Evolutionary conservation across 2,329 filamentous ascomycete genomes (phyloP).

Genomic region (Hypomyces rosellus): DNA sequence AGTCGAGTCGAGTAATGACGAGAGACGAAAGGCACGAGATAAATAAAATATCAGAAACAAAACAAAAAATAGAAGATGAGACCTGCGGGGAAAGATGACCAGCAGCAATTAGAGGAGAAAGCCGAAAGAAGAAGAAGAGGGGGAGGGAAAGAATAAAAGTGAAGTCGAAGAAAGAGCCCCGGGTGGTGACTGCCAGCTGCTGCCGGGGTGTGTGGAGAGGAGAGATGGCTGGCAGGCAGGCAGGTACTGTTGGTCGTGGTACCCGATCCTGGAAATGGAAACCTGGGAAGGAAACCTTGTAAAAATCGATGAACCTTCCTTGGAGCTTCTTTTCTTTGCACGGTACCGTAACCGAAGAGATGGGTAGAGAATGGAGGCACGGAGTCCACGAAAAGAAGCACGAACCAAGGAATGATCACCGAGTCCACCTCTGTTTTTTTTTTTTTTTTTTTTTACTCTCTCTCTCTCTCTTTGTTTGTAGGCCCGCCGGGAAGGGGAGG

Average conservation of each 20-base stretch:
- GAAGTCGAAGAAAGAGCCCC: neutral
- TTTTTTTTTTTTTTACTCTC: neutral
- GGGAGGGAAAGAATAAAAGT: neutral
- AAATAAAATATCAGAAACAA: neutral
- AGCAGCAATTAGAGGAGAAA: slow-evolving; percentile 7
- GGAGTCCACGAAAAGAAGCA: neutral
- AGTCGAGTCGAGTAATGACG: neutral
- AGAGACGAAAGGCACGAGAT: neutral
- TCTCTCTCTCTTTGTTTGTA: neutral
- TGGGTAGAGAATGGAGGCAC: neutral
- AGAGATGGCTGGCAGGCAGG: too few relatives aligned
- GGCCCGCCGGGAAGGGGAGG: neutral
- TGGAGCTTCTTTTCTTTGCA: too few relatives aligned
- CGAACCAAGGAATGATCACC: neutral
- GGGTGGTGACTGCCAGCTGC: neutral
- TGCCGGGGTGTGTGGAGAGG: too few relatives aligned
- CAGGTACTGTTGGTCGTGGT: too few relatives aligned
- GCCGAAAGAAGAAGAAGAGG: neutral
- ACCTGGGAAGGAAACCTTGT: too few relatives aligned
- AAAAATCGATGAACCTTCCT: too few relatives aligned
- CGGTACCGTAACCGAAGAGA: neutral
- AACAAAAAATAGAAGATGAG: slow-evolving; percentile 1
- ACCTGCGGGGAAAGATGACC: slow-evolving; percentile 9
- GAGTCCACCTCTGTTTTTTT: neutral
- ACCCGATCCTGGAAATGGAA: too few relatives aligned